Conservation (phyloP, 1,284 basidiomycete species). For the Exobasidium cylindrosporum region DNA sequence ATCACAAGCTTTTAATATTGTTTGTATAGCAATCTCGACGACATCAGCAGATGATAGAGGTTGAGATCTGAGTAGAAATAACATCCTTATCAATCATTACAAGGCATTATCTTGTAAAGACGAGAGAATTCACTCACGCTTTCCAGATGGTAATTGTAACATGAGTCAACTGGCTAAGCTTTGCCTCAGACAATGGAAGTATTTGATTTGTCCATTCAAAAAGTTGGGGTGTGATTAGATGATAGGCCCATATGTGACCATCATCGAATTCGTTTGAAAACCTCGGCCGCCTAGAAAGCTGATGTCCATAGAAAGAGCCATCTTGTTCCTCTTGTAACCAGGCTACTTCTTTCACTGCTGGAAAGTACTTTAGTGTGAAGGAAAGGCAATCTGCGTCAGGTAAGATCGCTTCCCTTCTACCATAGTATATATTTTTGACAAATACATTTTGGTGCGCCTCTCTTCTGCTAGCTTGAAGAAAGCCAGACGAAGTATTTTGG, state of each 20-base stretch:
- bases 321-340: constrained; percentile 1
- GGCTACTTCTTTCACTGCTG: not conserved
- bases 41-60: no score
- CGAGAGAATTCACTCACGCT: not conserved
- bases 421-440: not conserved
- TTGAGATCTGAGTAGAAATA: no score
- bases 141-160: not conserved
- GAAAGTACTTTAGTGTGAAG: not conserved
- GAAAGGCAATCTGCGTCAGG: not conserved
- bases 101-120: no score
- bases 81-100: no score
- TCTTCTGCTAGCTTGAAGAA: no score
- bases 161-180: not conserved
- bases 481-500: no score
- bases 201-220: not conserved
- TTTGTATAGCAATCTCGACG: not conserved
- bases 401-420: not conserved
- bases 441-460: no score
- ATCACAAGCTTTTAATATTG: not conserved
- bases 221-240: not conserved
- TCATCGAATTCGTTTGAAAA: not conserved
- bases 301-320: not conserved
- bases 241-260: not conserved
- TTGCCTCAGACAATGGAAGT: not conserved
- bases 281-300: not conserved